Conservation (phyloP, 2,329 filamentous ascomycete genomes). For the Epichloe scottii region DNA sequence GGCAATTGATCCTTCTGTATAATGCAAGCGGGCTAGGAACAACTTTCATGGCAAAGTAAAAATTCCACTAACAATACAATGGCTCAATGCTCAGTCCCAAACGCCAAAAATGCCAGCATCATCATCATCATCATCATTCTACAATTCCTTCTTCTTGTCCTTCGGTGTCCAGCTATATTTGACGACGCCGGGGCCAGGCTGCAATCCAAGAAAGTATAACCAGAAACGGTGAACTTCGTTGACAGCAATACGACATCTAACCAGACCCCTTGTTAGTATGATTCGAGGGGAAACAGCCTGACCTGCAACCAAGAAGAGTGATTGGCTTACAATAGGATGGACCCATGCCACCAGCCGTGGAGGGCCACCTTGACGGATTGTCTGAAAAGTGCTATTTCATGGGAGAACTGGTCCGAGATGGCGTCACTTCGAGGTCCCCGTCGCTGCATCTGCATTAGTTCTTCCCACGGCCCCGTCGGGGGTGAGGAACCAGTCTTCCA, state of each 20-base stretch:
- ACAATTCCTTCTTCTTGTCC: constrained; percentile 5
- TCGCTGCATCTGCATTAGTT: constrained; percentile 12
- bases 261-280: background rate
- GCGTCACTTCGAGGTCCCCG: constrained; percentile 19
- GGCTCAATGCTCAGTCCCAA: background rate
- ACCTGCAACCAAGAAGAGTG: background rate
- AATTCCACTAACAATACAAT: background rate
- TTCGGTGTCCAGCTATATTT: constrained; percentile 6
- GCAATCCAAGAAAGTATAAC: constrained; percentile 7
- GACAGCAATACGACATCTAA: constrained; percentile 1
- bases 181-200: constrained; percentile 3
- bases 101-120: background rate
- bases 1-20: no score
- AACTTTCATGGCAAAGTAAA: background rate
- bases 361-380: constrained; percentile 54
- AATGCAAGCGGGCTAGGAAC: no score
- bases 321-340: constrained; percentile 54
- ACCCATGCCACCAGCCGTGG: constrained; percentile 56
- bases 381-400: constrained; percentile 53
- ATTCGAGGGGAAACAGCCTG: background rate
- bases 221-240: constrained; percentile 2
- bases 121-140: background rate
- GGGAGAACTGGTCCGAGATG: constrained; percentile 43
- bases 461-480: background rate
- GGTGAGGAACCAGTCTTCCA: background rate